These are phyloP conservation scores for Melanomma pulvis-pyrius DNA, from an alignment of 495 filamentous ascomycete species.

Conservation along the genomic window DNA sequence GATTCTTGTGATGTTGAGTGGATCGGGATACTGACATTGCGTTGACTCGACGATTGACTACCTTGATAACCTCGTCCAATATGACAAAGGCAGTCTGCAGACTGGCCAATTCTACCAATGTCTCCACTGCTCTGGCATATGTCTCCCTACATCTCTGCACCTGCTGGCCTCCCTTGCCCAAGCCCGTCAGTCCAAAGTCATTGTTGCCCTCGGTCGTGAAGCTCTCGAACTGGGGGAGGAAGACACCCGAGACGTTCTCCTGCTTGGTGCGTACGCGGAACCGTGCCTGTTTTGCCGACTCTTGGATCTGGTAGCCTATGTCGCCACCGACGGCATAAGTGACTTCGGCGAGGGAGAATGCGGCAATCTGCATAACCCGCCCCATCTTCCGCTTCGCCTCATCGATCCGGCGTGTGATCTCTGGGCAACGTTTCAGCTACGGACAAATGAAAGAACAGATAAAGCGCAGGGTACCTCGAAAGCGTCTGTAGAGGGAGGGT, in stretches of 20 bases:
- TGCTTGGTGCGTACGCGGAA: constrained; percentile 93
- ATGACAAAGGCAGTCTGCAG: constrained; percentile 98
- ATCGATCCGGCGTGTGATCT: constrained; percentile 96
- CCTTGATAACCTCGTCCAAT: constrained; percentile 98
- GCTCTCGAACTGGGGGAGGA: constrained; percentile 91
- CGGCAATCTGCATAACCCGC: constrained; percentile 97
- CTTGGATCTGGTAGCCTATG: constrained; percentile 95
- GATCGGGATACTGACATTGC: constrained; percentile 71
- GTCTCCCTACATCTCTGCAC: constrained; percentile 94
- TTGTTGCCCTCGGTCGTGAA: constrained; percentile 84
- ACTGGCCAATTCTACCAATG: constrained; percentile 93
- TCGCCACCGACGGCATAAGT: constrained; percentile 96
- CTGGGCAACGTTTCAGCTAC: constrained; percentile 49
- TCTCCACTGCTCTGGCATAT: constrained; percentile 96
- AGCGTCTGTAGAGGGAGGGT: constrained; percentile 60
- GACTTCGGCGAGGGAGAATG: constrained; percentile 96
- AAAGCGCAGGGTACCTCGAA: constrained; percentile 65
- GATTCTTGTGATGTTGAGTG: constrained; percentile 6
- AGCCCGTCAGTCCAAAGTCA: constrained; percentile 93
- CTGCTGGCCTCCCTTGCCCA: constrained; percentile 97
- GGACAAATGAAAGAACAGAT: background rate
- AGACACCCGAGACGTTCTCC: constrained; percentile 96
- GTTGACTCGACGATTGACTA: constrained; percentile 97
- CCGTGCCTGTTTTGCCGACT: constrained; percentile 87
- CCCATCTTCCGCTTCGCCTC: constrained; percentile 99